Percentiles rank a stretch among this genome's conserved stretches.
These are phyloP conservation scores for Macadamia tetraphylla DNA, from an alignment of 164 flowering plant genomes.

Conservation along the genomic window DNA sequence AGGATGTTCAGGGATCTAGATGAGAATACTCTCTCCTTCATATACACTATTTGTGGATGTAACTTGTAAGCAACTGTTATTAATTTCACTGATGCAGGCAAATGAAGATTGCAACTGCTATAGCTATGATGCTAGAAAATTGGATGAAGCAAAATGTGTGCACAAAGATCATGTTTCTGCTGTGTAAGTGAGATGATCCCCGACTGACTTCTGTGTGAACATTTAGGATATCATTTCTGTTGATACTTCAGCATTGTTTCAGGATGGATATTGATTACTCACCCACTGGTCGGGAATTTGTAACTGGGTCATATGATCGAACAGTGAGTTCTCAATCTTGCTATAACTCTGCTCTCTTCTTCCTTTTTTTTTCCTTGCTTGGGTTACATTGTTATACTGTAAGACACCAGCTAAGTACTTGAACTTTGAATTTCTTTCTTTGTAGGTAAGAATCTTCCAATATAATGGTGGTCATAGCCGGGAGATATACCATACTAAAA, in stretches of 20 bases:
- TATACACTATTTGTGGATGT: too few relatives aligned
- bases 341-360: background rate
- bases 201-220: background rate
- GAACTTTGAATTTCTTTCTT: constrained; percentile 4
- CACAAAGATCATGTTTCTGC: constrained; percentile 94
- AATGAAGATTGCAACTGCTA: constrained; percentile 96
- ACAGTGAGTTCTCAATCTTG: constrained; percentile 50
- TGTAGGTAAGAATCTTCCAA: constrained; percentile 80
- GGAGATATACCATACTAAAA: constrained; percentile 90
- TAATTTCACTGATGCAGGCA: constrained; percentile 44
- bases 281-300: constrained; percentile 97
- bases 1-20: too few relatives aligned
- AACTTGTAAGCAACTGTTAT: too few relatives aligned
- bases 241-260: constrained; percentile 7
- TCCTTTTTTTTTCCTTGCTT: background rate
- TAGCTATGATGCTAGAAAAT: constrained; percentile 75
- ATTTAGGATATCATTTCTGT: background rate
- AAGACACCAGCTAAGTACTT: background rate
- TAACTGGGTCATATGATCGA: constrained; percentile 94
- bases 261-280: constrained; percentile 99
- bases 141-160: constrained; percentile 83
- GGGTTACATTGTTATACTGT: too few relatives aligned
- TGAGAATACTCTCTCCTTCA: too few relatives aligned
- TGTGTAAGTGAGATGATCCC: constrained; percentile 57
- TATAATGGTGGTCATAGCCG: constrained; percentile 94